A percentile compares a stretch with the other conserved stretches of the same genome.
Evolutionary conservation across 2,329 filamentous ascomycete species (phyloP).

Genomic region (Claviceps pazoutovae): DNA sequence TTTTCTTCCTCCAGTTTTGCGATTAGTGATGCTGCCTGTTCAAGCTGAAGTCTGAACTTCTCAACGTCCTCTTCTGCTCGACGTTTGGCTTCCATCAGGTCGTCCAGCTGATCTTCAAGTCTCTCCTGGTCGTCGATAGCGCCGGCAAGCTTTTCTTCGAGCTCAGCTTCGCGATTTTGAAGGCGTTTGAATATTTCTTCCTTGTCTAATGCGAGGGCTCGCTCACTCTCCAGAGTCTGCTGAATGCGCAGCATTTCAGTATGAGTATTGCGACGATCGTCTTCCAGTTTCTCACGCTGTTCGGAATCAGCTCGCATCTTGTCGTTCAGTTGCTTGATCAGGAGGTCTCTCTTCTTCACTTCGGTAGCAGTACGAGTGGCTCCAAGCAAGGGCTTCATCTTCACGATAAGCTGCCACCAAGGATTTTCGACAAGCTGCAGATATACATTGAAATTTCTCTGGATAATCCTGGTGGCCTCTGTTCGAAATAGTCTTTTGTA

Average conservation of each 20-base stretch:
- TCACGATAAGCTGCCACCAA: constrained; percentile 92
- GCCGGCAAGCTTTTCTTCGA: constrained; percentile 83
- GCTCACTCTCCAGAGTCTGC: constrained; percentile 87
- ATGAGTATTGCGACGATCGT: constrained; percentile 78
- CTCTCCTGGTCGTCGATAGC: constrained; percentile 90
- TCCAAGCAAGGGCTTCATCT: constrained; percentile 89
- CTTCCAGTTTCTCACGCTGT: constrained; percentile 69
- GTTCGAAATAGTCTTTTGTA: constrained; percentile 90
- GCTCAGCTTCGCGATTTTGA: constrained; percentile 77
- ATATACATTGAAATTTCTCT: constrained; percentile 87
- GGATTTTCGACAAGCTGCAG: constrained; percentile 80
- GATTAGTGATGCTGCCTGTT: constrained; percentile 84
- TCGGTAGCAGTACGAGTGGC: constrained; percentile 84
- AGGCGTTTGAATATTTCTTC: constrained; percentile 98
- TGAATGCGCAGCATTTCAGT: constrained; percentile 80
- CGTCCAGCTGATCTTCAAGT: constrained; percentile 85
- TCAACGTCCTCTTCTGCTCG: constrained; percentile 75
- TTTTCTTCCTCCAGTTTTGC: constrained; percentile 78
- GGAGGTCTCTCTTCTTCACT: constrained; percentile 87
- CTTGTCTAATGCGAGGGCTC: constrained; percentile 90
- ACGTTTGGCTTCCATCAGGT: constrained; percentile 77
- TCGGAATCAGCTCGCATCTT: constrained; percentile 67
- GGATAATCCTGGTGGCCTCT: constrained; percentile 88
- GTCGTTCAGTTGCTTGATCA: constrained; percentile 74
- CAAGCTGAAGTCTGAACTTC: constrained; percentile 64